Base-by-base conservation (phyloP, 176 grass and related monocot species). In the Musa beccarii region DNA sequence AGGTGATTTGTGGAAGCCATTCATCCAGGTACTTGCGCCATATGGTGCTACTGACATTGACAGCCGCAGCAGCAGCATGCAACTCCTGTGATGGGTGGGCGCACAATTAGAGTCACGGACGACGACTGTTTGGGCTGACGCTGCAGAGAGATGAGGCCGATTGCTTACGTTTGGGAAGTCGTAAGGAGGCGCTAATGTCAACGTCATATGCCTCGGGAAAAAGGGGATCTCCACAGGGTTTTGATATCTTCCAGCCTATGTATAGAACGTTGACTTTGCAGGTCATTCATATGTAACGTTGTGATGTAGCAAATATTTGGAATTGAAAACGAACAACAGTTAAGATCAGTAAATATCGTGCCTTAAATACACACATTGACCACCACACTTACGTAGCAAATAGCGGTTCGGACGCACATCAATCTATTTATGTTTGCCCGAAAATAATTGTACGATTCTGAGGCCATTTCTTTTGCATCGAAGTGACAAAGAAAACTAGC, bases 191-290 rank as follows among this genome's bases (percentile, higher is more conserved):
- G 65, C 54, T 21, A 73, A 65, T 63, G 78, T n/a, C 69, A 14
- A 63, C 22, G 49, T 14, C 12, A 73, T 24, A 73, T 52, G 5
- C 22, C 14, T 29, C 1, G 20, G 55, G 43, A 80, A 80, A 49
- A 80, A 80, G 21, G 78, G 78, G 20, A 80, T 24, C 54, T 80
- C 78, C 54, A 73, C 78, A 29, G 78, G 78, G 26, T 80, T 73
- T 53, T 72, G 55, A 3, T 73, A 80, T 19, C 69, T 21, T 52
- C 78, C 78, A 52, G 69, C 68, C 78, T 80, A 51, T 28, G 9
- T 22, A 52, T 15, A 74, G 11, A 51, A 51, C 2, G 1, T 20
- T 50, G 43, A 19, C 22, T 20, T 25, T 52, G 21, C 1, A 49
- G 2, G 11, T 28, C 10, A 62, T 24, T 66, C 24, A 26, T 65